A percentile compares a stretch with the other conserved stretches of the same genome.
phyloP scores from a whole-genome alignment of 805 yeast species.

The Ogataea neopini region DNA sequence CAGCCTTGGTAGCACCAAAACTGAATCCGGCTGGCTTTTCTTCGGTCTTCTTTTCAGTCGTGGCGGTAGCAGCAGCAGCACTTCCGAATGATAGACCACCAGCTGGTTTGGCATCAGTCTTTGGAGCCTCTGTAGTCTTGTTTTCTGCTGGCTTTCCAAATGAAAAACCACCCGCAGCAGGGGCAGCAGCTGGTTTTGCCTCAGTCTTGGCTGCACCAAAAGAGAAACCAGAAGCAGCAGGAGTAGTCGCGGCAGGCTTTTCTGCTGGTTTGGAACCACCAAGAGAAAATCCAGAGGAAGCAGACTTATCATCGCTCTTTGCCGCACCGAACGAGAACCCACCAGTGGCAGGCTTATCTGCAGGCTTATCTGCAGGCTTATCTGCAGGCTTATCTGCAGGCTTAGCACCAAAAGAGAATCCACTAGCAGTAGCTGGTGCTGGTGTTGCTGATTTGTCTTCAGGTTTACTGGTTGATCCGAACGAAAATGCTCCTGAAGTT shows the following conservation, averaged over 20 bases:
- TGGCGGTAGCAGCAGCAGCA: not conserved
- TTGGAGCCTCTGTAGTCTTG: slow-evolving; percentile 16
- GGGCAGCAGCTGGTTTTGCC: too few relatives aligned
- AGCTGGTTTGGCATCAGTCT: slow-evolving; percentile 4
- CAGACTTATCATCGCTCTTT: slow-evolving; percentile 13
- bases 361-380: slow-evolving; percentile 11
- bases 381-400: slow-evolving; percentile 8
- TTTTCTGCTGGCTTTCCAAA: slow-evolving; percentile 1
- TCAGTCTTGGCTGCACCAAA: slow-evolving; percentile 14
- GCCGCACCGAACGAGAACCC: slow-evolving; percentile 21
- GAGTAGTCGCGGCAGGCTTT: too few relatives aligned
- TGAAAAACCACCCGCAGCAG: slow-evolving; percentile 6
- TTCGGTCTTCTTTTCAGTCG: not conserved
- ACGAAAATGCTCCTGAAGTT: slow-evolving; percentile 10
- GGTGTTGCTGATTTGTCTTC: slow-evolving; percentile 11
- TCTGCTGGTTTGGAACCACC: not conserved
- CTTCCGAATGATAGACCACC: slow-evolving; percentile 1
- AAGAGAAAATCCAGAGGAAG: slow-evolving; percentile 4
- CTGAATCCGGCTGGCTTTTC: not conserved
- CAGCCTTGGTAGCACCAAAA: not conserved
- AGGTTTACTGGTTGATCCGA: slow-evolving; percentile 14
- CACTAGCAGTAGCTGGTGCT: slow-evolving; percentile 4
- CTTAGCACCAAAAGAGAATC: slow-evolving; percentile 14
- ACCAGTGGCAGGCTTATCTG: slow-evolving; percentile 18
- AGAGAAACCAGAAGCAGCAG: slow-evolving; percentile 10